Base-by-base conservation (phyloP, 2,329 filamentous ascomycete genomes). In the Penicillium palitans region DNA sequence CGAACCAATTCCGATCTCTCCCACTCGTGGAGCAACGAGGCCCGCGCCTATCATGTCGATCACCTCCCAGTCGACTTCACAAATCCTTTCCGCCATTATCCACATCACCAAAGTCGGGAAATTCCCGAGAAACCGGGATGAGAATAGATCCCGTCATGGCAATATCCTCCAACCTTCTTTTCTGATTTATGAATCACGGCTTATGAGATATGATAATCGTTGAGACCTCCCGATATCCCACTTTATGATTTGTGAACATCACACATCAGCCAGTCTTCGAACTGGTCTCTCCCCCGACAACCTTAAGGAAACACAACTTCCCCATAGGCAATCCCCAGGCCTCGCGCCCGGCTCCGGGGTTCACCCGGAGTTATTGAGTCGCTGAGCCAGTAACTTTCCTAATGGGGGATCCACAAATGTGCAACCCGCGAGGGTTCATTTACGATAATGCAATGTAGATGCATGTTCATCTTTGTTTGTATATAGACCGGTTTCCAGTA, bases 11-110 rank as follows among this genome's bases (percentile, higher is more conserved):
- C 68, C 10, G 65, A 71, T 7, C 54, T 64, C 31, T 71, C 68
- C 7, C 62, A 67, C n/a, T 66, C 69, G 2, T 72, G 68, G 65
- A 72, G 68, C 53, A 67, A 66, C 19, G 72, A 74, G 25, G 71
- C 66, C 2, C 67, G 62, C 31, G 68, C 68, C 15, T 58, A 64
- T 21, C 56, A 61, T n/a, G 56, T 61, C 7, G 65, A 65, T 24
- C 57, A 60, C n/a, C 57, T 58, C 44, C 58, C 67, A 7, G 62
- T 65, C 29, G 67, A 70, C 48, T 70, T 70, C 40, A 69, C 66
- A 25, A 58, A 60, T 48, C 58, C 61, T 21, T 60, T 61, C 39
- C 24, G 33, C 27, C 57, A 46, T 19, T 63, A 62, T 31, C 53
- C 62, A 25, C 54, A 53, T 17, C 50, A 62, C 37, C 47, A 55